Evolutionary conservation across 768 basidiomycete species (phyloP).

Genomic region (Russula foetens): DNA sequence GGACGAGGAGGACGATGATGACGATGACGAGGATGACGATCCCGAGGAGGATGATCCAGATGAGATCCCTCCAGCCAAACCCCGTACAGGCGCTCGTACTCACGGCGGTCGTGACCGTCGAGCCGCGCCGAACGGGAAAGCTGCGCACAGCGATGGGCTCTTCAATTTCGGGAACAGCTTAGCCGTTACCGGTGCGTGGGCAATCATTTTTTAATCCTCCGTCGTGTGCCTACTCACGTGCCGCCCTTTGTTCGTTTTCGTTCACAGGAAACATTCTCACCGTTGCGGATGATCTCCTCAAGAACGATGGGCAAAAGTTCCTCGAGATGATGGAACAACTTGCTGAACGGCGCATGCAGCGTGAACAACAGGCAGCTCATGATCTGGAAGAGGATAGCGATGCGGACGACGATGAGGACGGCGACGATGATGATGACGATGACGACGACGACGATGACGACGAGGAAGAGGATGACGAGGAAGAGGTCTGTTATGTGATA

Average conservation of each 20-base stretch:
- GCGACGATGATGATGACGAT: conserved; percentile 42
- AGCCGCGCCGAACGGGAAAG: conserved; percentile 37
- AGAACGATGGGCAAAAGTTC: conserved; percentile 98
- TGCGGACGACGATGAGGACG: conserved; percentile 44
- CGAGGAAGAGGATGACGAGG: conserved; percentile 45
- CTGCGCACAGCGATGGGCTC: conserved; percentile 52
- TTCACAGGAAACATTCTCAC: conserved; percentile 88
- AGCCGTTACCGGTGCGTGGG: conserved; percentile 65
- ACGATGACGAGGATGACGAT: conserved; percentile 63
- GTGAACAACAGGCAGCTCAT: conserved; percentile 61
- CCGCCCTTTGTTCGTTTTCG: too few relatives aligned
- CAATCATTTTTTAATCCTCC: neutral
- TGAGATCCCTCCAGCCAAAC: conserved; percentile 27
- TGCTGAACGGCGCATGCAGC: conserved; percentile 86
- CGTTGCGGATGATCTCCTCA: conserved; percentile 95
- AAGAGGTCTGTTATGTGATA: conserved; percentile 17
- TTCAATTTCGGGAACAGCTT: conserved; percentile 77
- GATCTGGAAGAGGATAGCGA: conserved; percentile 41
- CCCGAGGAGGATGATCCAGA: conserved; percentile 50
- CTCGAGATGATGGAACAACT: conserved; percentile 99
- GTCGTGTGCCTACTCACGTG: conserved; percentile 15
- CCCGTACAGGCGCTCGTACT: conserved; percentile 22
- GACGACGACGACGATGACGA: conserved; percentile 44
- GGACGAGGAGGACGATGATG: conserved; percentile 58
- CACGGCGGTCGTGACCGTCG: conserved; percentile 23